Conservation (phyloP, 2,329 filamentous ascomycete species). For the Arthrobotrys sphaeroides region DNA sequence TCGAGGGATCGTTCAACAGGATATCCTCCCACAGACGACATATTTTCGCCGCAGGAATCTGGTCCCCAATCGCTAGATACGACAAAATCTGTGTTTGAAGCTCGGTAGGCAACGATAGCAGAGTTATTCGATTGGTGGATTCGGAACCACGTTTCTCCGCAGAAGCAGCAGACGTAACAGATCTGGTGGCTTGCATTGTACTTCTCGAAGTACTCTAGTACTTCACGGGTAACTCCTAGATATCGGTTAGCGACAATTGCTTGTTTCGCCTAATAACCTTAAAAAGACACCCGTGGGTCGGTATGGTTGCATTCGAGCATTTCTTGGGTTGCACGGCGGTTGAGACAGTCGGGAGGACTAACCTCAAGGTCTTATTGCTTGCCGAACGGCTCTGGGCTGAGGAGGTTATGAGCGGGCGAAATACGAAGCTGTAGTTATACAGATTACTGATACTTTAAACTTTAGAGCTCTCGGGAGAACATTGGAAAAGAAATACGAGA, state of each 20-base stretch:
- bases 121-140: background rate
- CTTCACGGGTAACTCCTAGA: background rate
- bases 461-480: background rate
- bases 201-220: background rate
- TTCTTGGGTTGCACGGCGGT: slow-evolving; percentile 3
- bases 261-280: slow-evolving; percentile 10
- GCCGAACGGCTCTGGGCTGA: background rate
- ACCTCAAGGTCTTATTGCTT: background rate
- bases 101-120: slow-evolving; percentile 7
- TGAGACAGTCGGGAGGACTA: slow-evolving; percentile 1
- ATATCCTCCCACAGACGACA: slow-evolving; percentile 6
- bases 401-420: background rate
- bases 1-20: background rate
- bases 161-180: background rate
- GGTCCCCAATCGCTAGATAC: slow-evolving; percentile 2
- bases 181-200: background rate
- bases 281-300: background rate
- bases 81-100: slow-evolving; percentile 8
- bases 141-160: background rate
- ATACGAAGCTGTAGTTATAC: background rate
- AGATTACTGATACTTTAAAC: background rate
- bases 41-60: background rate
- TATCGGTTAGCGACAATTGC: background rate
- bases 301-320: slow-evolving; percentile 9
- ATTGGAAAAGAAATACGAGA: background rate